Evolutionary conservation across 352 stramenopile genomes (phyloP).

Genomic region (Globisporangium nagaii): DNA sequence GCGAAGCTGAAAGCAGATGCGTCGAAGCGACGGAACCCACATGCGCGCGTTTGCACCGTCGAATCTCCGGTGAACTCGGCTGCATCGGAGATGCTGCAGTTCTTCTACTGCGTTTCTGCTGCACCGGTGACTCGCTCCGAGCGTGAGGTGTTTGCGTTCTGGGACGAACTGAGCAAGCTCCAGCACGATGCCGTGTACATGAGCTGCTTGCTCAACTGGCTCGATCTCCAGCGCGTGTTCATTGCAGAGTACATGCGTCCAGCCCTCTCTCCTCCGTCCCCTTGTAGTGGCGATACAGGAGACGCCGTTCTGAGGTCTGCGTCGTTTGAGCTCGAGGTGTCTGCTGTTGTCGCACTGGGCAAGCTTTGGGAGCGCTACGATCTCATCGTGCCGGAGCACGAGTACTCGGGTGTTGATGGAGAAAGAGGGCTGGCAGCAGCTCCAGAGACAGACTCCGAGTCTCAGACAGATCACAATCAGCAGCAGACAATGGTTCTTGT

Average conservation of each 20-base stretch:
- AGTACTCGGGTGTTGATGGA: not conserved
- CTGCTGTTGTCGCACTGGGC: slow-evolving; percentile 6
- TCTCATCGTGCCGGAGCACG: slow-evolving; percentile 1
- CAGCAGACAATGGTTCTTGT: not conserved
- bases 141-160: slow-evolving; percentile 9
- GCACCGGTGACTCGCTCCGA: not conserved
- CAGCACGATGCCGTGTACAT: slow-evolving; percentile 15
- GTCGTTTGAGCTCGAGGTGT: slow-evolving; percentile 1
- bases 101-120: not conserved
- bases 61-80: not conserved
- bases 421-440: not conserved
- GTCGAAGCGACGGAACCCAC: not conserved
- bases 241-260: slow-evolving; percentile 19
- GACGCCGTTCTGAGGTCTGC: not conserved
- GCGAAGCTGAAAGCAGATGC: not conserved
- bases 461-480: too few relatives aligned
- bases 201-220: slow-evolving; percentile 6
- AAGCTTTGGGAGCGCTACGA: slow-evolving; percentile 13
- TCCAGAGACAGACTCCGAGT: not conserved
- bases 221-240: slow-evolving; percentile 32
- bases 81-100: not conserved
- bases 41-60: not conserved
- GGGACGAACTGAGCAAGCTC: slow-evolving; percentile 2
- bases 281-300: not conserved
- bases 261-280: not conserved